Evolutionary conservation across 2,329 filamentous ascomycete genomes (phyloP).

Genomic region (Penicillium sp.): DNA sequence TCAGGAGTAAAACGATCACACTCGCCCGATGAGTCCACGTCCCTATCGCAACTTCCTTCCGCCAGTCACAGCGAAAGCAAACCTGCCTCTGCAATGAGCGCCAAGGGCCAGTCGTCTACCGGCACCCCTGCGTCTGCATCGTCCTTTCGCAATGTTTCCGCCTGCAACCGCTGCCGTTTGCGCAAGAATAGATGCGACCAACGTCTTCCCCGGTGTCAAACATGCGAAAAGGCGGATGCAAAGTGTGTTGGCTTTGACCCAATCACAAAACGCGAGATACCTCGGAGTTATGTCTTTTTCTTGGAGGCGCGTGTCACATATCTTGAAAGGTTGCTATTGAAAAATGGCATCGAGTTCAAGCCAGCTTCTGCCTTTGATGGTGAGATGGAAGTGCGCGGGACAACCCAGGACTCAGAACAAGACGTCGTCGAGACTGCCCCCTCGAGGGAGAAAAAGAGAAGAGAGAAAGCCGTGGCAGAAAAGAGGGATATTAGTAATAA

Average conservation of each 20-base stretch:
- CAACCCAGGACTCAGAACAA: conserved; percentile 29
- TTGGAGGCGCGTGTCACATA: conserved; percentile 82
- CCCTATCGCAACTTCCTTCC: conserved; percentile 13
- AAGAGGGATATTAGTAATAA: conserved; percentile 13
- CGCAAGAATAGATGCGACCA: conserved; percentile 96
- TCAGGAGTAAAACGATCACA: conserved; percentile 35
- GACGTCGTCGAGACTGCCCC: neutral
- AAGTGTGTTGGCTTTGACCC: conserved; percentile 94
- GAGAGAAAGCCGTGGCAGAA: conserved; percentile 13
- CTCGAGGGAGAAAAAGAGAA: conserved; percentile 18
- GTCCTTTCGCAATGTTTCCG: conserved; percentile 79
- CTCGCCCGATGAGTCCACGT: conserved; percentile 24
- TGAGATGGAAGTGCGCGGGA: conserved; percentile 11
- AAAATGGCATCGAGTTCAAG: conserved; percentile 68
- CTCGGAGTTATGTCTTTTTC: conserved; percentile 89
- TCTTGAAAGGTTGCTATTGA: conserved; percentile 70
- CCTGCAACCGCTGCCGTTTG: conserved; percentile 86
- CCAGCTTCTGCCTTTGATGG: conserved; percentile 64
- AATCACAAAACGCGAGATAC: conserved; percentile 93
- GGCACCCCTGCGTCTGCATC: conserved; percentile 37
- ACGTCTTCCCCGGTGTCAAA: conserved; percentile 81
- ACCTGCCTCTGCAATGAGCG: conserved; percentile 15
- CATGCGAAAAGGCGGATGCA: conserved; percentile 87
- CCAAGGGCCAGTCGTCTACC: conserved; percentile 20
- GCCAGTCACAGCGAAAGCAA: neutral